Percentiles rank a stretch among this genome's conserved stretches.
Evolutionary conservation across 441 rosid genomes (phyloP).

Genomic region (Aleurites moluccanus): DNA sequence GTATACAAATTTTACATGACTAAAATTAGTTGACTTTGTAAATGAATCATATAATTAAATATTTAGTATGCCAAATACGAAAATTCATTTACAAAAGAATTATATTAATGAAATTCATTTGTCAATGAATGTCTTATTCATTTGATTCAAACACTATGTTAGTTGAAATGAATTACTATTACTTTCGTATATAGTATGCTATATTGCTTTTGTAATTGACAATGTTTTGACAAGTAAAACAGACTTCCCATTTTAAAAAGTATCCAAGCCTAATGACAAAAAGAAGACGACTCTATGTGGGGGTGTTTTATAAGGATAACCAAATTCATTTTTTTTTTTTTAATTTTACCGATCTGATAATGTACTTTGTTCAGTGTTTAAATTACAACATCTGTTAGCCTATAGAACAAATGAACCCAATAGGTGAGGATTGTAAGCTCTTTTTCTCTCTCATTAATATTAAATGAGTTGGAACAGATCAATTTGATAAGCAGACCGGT

Average conservation of each 20-base stretch:
- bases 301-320: background rate
- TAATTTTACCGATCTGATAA: background rate
- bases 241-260: background rate
- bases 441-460: background rate
- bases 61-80: too few relatives aligned
- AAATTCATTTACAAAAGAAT: too few relatives aligned
- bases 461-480: background rate
- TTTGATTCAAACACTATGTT: background rate
- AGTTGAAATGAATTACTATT: background rate
- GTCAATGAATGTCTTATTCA: too few relatives aligned
- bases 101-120: too few relatives aligned
- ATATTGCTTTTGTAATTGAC: background rate
- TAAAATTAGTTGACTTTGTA: too few relatives aligned
- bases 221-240: background rate
- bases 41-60: too few relatives aligned
- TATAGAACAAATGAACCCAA: background rate
- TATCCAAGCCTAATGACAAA: background rate
- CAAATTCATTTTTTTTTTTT: background rate
- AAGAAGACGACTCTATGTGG: background rate
- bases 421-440: background rate
- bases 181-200: background rate
- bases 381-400: background rate
- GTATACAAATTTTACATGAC: too few relatives aligned
- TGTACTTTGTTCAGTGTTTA: background rate
- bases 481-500: background rate